Evolutionary conservation across 192 early-diverging fungal species (phyloP).

Genomic region (Coemansia sp.): DNA sequence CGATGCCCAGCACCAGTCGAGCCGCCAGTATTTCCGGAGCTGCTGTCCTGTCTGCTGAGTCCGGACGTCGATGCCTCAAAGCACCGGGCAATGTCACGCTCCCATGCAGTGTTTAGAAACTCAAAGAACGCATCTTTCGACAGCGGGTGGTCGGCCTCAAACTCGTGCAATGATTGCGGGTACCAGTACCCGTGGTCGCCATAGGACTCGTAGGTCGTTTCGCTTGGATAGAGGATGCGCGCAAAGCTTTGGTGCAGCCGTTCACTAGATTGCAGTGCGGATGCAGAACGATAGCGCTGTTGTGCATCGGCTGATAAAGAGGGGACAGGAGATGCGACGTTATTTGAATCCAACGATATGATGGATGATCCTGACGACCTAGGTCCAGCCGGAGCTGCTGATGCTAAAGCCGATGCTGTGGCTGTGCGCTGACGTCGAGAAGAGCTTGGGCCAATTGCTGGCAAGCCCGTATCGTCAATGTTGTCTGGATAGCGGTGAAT

Average conservation of each 20-base stretch:
- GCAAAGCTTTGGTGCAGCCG: constrained; percentile 44
- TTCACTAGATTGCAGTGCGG: constrained; percentile 9
- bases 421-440: constrained; percentile 21
- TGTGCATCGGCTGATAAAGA: constrained; percentile 6
- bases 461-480: constrained; percentile 12
- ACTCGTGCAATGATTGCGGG: constrained; percentile 55
- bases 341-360: constrained; percentile 39
- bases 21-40: constrained; percentile 10
- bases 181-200: constrained; percentile 54
- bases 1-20: constrained; percentile 21
- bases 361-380: constrained; percentile 42
- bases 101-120: constrained; percentile 51
- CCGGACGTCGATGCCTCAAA: constrained; percentile 26
- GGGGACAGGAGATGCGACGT: constrained; percentile 12
- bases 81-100: constrained; percentile 46
- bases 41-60: constrained; percentile 47
- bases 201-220: constrained; percentile 50
- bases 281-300: constrained; percentile 1
- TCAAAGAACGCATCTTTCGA: constrained; percentile 49
- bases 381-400: constrained; percentile 8
- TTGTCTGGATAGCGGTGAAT: constrained; percentile 35
- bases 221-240: constrained; percentile 45
- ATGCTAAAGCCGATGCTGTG: neutral
- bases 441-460: neutral
- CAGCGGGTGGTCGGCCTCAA: constrained; percentile 43